phyloP scores from a whole-genome alignment of 2,329 filamentous ascomycete species.

The Epichloe bromicola region DNA sequence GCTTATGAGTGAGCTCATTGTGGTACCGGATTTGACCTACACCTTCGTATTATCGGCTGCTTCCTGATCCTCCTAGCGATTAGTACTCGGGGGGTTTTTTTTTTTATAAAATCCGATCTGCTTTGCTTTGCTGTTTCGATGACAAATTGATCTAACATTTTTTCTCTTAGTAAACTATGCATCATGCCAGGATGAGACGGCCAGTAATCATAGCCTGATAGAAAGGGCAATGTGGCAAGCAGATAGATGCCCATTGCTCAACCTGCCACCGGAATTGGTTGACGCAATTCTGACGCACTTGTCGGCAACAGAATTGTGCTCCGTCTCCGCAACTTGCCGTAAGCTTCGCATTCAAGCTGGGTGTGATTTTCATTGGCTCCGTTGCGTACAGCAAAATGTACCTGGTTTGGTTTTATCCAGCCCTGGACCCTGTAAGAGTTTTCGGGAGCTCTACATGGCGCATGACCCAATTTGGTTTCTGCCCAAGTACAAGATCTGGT shows the following conservation, averaged over 20 bases:
- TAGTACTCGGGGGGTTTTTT: too few relatives aligned
- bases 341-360: constrained; percentile 44
- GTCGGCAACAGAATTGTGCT: constrained; percentile 47
- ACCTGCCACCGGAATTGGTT: constrained; percentile 63
- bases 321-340: constrained; percentile 47
- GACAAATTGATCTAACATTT: not conserved
- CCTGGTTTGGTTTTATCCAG: constrained; percentile 39
- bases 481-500: constrained; percentile 70
- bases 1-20: too few relatives aligned
- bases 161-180: not conserved
- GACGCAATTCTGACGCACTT: constrained; percentile 58
- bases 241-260: constrained; percentile 26
- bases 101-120: not conserved
- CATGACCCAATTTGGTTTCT: constrained; percentile 82
- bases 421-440: constrained; percentile 48
- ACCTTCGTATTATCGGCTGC: too few relatives aligned
- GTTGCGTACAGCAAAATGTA: constrained; percentile 54
- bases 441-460: constrained; percentile 56
- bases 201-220: not conserved
- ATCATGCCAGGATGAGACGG: not conserved
- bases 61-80: too few relatives aligned
- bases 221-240: not conserved
- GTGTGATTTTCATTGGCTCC: constrained; percentile 60
- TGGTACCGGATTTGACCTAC: too few relatives aligned
- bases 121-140: not conserved